phyloP scores from a whole-genome alignment of 2,329 filamentous ascomycete species.

The Cercospora sp. region DNA sequence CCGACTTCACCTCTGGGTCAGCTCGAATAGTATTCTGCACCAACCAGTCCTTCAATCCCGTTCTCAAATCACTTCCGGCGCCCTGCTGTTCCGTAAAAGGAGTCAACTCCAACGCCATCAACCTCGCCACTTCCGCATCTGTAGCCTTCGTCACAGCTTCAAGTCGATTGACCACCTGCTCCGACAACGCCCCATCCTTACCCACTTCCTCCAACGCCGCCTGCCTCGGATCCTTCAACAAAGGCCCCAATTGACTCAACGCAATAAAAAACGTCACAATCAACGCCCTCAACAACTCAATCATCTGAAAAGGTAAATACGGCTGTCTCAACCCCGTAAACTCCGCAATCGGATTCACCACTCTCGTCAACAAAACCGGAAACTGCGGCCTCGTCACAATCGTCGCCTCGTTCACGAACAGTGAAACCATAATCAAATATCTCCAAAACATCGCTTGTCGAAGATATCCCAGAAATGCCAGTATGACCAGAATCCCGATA shows the following conservation, averaged over 20 bases:
- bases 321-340: constrained; percentile 53
- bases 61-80: constrained; percentile 62
- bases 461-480: constrained; percentile 67
- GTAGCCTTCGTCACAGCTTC: constrained; percentile 59
- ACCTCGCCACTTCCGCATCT: constrained; percentile 67
- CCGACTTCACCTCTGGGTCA: constrained; percentile 79
- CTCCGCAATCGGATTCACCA: constrained; percentile 51
- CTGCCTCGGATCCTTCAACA: constrained; percentile 49
- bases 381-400: constrained; percentile 56
- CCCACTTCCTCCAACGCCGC: constrained; percentile 23
- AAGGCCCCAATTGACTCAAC: constrained; percentile 74
- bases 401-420: constrained; percentile 59
- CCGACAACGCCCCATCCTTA: constrained; percentile 39
- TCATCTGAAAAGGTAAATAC: constrained; percentile 81
- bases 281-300: constrained; percentile 72
- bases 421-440: constrained; percentile 53
- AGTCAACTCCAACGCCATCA: constrained; percentile 75
- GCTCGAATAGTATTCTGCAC: constrained; percentile 80
- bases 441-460: constrained; percentile 62
- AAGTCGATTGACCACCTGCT: constrained; percentile 67
- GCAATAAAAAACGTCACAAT: constrained; percentile 80
- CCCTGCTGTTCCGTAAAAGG: constrained; percentile 75
- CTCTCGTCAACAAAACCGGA: constrained; percentile 45
- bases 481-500: constrained; percentile 58
- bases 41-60: constrained; percentile 80